Evolutionary conservation across 805 yeast species (phyloP).

Genomic region (Candida methanosorbosa): DNA sequence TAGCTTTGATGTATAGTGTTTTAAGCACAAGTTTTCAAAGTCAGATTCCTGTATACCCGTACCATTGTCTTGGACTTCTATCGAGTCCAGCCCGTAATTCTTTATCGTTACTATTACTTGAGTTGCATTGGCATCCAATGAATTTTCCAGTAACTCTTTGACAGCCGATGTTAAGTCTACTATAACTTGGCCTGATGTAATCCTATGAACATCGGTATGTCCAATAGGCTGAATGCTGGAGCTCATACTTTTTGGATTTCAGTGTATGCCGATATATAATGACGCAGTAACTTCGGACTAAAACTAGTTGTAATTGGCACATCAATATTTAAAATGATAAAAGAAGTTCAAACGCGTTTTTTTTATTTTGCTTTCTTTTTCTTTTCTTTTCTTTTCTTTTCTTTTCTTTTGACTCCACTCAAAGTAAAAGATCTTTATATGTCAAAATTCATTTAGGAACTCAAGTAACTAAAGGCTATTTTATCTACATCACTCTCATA

Average conservation of each 20-base stretch:
- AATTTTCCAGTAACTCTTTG: slow-evolving; percentile 82
- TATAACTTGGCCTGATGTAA: slow-evolving; percentile 93
- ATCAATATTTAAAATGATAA: too few species aligned
- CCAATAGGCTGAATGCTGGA: slow-evolving; percentile 32
- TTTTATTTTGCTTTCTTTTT: too few species aligned
- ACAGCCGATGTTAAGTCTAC: slow-evolving; percentile 67
- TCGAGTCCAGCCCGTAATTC: slow-evolving; percentile 63
- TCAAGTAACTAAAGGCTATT: too few species aligned
- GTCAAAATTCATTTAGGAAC: too few species aligned
- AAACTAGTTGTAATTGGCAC: too few species aligned
- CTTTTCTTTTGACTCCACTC: too few species aligned
- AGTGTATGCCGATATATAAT: not conserved
- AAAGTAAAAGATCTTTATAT: too few species aligned
- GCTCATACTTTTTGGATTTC: not conserved
- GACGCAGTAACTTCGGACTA: too few species aligned
- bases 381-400: too few species aligned
- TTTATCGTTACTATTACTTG: slow-evolving; percentile 59
- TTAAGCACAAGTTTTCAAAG: slow-evolving; percentile 43
- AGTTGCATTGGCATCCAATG: slow-evolving; percentile 70
- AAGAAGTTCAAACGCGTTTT: too few species aligned
- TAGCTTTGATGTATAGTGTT: slow-evolving; percentile 64
- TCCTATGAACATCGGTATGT: slow-evolving; percentile 51
- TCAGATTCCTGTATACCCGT: slow-evolving; percentile 49
- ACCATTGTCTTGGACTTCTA: slow-evolving; percentile 68
- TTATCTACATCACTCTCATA: too few species aligned